Evolutionary conservation across 2,329 filamentous ascomycete species (phyloP), one percentile per base, ranked within the genome.

Genomic region (Aspergillus piperis): DNA sequence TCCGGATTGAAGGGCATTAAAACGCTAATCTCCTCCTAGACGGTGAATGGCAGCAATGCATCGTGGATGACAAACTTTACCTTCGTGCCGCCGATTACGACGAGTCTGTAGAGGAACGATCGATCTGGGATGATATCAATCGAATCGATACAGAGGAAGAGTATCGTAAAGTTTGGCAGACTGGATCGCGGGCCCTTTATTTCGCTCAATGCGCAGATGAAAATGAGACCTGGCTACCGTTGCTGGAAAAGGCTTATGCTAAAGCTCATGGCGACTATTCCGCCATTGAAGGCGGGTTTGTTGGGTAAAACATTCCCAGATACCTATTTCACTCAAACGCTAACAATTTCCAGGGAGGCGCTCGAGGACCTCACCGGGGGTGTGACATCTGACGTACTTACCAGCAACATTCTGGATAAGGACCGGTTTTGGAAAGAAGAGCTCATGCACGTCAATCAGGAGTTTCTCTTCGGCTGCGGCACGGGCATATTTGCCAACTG

Each of bases 51-150:
- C 90, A 94, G 59, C 92, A 92, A 68, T 92, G 90, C 60, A 93
- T 96, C 63, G 87, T 96, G 61, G 92, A 96, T 71, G 92, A 96
- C 75, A 96, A 96, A 76, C 82, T 96, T 2, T 96, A 91, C 73
- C 84, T 96, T 17, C 90, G 88, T 61, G 91, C 90, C 1, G 89
- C 91, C 4, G 89, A 90, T 70, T 96, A 91, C 79, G 90, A 96
- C 65, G 90, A 91, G 36, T 88, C 87, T 1, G 88, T 90, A 54
- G 84, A 90, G 72, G 89, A 92, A 70, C 86, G 90, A 41, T 84
- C 90, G 57, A 81, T 92, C 23, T 84, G 92, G 70, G 86, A 92
- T 68, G 88, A 92, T 68, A 87, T 91, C 51, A 90, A 91, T 70
- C 85, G 89, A 57, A 87, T 88, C 54, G 88, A 90, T 54, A 86